phyloP scores from a whole-genome alignment of 768 basidiomycete genomes.

The Tylopilus sp. region DNA sequence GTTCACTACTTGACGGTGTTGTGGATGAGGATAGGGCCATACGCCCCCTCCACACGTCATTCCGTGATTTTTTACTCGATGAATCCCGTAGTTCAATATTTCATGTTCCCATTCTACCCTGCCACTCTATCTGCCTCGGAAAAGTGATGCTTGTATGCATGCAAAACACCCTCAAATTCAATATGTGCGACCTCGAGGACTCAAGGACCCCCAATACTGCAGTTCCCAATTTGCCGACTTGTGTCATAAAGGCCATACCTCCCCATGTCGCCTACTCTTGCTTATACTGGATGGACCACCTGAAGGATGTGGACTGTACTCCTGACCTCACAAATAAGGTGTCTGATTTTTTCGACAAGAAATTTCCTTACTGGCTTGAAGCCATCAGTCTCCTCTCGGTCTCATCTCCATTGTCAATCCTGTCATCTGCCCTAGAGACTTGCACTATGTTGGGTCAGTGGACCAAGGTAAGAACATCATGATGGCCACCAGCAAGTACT shows the following conservation, averaged over 20 bases:
- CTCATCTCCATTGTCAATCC: background rate
- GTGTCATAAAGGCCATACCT: no score
- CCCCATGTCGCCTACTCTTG: background rate
- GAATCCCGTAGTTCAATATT: background rate
- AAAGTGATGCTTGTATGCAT: no score
- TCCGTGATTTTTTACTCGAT: no score
- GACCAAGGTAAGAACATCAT: background rate
- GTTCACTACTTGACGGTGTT: background rate
- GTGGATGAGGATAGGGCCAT: no score
- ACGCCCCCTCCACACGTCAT: no score
- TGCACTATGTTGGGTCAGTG: background rate
- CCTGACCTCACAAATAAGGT: background rate
- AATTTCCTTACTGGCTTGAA: no score
- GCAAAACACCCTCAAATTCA: no score
- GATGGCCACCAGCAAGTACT: background rate
- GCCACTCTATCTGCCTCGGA: background rate
- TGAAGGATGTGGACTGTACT: background rate
- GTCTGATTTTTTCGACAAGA: slow-evolving; percentile 7
- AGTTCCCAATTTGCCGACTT: background rate
- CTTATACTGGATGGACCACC: background rate
- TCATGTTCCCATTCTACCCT: background rate
- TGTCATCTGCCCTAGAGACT: background rate
- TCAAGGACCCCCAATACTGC: background rate
- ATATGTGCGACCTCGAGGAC: no score
- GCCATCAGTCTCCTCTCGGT: no score